These are phyloP conservation scores for Magnaporthiopsis poae DNA, from an alignment of 2,329 filamentous ascomycete genomes.

Conservation along the genomic window DNA sequence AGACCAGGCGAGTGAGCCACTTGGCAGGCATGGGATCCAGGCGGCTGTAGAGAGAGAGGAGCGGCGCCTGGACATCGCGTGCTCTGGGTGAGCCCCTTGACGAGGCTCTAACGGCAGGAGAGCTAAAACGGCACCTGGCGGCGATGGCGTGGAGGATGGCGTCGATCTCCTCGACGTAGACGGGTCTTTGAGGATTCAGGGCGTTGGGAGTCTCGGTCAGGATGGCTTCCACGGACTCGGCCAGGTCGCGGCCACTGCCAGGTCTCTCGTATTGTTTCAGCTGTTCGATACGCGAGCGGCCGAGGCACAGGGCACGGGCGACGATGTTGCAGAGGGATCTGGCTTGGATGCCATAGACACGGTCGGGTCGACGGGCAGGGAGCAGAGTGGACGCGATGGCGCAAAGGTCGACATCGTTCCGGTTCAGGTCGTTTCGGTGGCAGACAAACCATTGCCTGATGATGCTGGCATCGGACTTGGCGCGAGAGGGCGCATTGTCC, in stretches of 20 bases:
- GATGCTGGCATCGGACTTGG: conserved; percentile 22
- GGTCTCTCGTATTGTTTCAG: conserved; percentile 53
- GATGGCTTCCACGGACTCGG: conserved; percentile 57
- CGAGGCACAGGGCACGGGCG: conserved; percentile 55
- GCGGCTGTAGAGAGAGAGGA: conserved; percentile 49
- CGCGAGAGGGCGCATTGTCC: conserved; percentile 19
- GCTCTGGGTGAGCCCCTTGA: conserved; percentile 7
- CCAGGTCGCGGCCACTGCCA: conserved; percentile 55
- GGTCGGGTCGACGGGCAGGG: conserved; percentile 65
- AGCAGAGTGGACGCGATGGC: conserved; percentile 68
- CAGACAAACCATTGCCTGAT: conserved; percentile 59
- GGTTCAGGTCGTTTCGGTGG: conserved; percentile 50
- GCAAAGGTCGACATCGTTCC: conserved; percentile 43
- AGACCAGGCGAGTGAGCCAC: conserved; percentile 72
- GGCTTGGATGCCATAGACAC: conserved; percentile 63
- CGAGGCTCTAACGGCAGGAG: conserved; percentile 43
- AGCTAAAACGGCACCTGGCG: conserved; percentile 60
- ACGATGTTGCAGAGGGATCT: conserved; percentile 56
- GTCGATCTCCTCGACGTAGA: conserved; percentile 68
- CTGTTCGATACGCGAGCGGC: conserved; percentile 48
- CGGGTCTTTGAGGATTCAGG: conserved; percentile 23
- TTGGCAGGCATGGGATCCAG: conserved; percentile 64
- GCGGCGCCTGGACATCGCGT: conserved; percentile 25
- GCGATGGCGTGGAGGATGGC: conserved; percentile 55
- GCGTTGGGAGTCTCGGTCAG: conserved; percentile 48